These are phyloP conservation scores for Coemansia sp. DNA, from an alignment of 192 early-diverging fungal species.

Conservation along the genomic window DNA sequence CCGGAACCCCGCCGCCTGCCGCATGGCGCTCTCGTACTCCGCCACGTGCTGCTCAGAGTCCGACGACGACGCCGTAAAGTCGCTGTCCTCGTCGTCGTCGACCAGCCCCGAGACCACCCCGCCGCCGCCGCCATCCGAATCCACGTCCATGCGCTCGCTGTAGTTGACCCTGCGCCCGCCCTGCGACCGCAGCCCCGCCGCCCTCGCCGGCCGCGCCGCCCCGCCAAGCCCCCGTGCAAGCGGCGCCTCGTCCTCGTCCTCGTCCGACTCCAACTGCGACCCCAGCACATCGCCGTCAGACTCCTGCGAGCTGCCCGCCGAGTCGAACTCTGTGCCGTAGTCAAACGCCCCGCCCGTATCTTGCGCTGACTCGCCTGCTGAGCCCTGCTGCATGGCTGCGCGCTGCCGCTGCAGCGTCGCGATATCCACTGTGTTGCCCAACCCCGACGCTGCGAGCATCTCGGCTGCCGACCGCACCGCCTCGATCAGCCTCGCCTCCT, in stretches of 20 bases:
- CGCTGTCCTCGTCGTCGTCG: conserved; percentile 44
- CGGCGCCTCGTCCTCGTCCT: neutral
- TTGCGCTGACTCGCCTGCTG: too few species aligned
- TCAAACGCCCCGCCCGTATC: too few species aligned
- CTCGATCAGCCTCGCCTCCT: conserved; percentile 18
- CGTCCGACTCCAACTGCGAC: neutral
- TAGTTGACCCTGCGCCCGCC: conserved; percentile 18
- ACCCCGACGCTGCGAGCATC: conserved; percentile 44
- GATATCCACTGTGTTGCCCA: conserved; percentile 36
- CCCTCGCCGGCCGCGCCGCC: neutral
- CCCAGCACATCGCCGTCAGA: neutral
- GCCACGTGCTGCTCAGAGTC: conserved; percentile 30
- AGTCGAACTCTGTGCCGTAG: too few species aligned
- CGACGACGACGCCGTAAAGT: conserved; percentile 9
- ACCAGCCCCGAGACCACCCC: conserved; percentile 8
- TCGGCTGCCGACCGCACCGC: conserved; percentile 32
- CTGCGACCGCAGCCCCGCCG: conserved; percentile 4
- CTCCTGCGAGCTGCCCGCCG: too few species aligned
- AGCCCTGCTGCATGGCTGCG: neutral
- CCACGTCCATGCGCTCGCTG: conserved; percentile 10
- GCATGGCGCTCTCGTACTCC: conserved; percentile 17
- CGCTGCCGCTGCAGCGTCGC: conserved; percentile 21
- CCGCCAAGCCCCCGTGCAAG: neutral
- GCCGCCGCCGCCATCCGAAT: neutral
- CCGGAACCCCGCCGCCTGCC: conserved; percentile 19